These are phyloP conservation scores for Pulveroboletus sp. DNA, from an alignment of 1,284 basidiomycete species.

Conservation along the genomic window DNA sequence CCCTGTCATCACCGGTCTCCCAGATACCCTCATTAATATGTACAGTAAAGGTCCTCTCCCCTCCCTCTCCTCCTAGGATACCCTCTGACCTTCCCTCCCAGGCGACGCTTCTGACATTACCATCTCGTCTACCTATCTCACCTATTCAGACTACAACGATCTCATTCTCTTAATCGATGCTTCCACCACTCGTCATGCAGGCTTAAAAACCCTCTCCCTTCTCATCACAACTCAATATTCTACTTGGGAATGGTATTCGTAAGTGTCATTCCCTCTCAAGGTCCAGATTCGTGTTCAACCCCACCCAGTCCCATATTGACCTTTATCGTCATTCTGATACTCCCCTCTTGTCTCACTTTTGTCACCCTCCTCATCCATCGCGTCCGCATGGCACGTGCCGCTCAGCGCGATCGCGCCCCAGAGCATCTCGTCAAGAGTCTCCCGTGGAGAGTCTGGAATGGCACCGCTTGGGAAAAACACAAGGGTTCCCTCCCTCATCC, in stretches of 20 bases:
- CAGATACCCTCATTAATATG: slow-evolving; percentile 86
- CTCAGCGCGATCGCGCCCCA: slow-evolving; percentile 76
- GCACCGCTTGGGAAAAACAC: slow-evolving; percentile 73
- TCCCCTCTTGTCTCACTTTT: slow-evolving; percentile 79
- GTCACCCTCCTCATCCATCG: slow-evolving; percentile 79
- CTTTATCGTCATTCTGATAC: slow-evolving; percentile 73
- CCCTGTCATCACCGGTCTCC: slow-evolving; percentile 57
- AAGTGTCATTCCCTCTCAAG: slow-evolving; percentile 32
- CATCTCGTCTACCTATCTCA: slow-evolving; percentile 73
- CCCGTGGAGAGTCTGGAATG: slow-evolving; percentile 79
- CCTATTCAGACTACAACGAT: slow-evolving; percentile 62
- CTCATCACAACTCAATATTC: slow-evolving; percentile 75
- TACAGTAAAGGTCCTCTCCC: slow-evolving; percentile 69
- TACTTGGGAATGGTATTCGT: slow-evolving; percentile 86
- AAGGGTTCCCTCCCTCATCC: slow-evolving; percentile 40
- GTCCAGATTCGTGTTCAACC: slow-evolving; percentile 6
- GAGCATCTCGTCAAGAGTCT: slow-evolving; percentile 71
- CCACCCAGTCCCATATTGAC: slow-evolving; percentile 69
- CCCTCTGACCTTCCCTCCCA: slow-evolving; percentile 29
- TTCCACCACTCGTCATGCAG: slow-evolving; percentile 75
- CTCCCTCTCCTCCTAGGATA: not conserved
- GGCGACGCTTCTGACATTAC: slow-evolving; percentile 71
- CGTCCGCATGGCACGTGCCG: slow-evolving; percentile 69
- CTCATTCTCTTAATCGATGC: slow-evolving; percentile 56
- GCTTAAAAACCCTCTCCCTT: slow-evolving; percentile 67